A percentile compares a stretch with the other conserved stretches of the same genome.
Evolutionary conservation across 371 early-diverging fungal species (phyloP).

Genomic region (Mucor ambiguus): DNA sequence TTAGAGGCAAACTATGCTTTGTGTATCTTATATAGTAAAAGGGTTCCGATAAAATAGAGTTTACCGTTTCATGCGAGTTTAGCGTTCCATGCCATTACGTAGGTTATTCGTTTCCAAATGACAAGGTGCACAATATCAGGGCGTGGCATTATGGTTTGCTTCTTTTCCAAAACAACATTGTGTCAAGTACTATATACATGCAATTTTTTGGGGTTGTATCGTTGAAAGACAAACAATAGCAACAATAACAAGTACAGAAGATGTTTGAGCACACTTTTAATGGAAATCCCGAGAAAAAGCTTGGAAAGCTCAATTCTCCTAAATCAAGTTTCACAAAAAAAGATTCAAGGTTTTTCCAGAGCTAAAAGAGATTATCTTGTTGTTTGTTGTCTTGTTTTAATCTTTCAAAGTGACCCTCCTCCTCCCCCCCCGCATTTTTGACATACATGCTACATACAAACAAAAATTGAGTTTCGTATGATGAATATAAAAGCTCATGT

Average conservation of each 20-base stretch:
- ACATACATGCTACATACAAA: background rate
- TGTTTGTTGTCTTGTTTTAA: background rate
- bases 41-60: background rate
- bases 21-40: background rate
- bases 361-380: background rate
- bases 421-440: constrained; percentile 3
- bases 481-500: background rate
- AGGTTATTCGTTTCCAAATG: background rate
- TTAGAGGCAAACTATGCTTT: background rate
- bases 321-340: background rate
- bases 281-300: background rate
- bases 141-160: too few relatives aligned
- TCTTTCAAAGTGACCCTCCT: background rate
- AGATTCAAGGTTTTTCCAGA: constrained; percentile 1
- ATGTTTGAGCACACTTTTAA: background rate
- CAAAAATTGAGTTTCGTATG: background rate
- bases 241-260: background rate
- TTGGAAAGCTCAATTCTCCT: background rate
- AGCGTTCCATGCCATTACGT: background rate
- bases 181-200: background rate
- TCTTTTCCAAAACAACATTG: too few relatives aligned
- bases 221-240: background rate
- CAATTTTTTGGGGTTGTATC: background rate
- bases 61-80: background rate
- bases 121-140: background rate